Base-by-base conservation (phyloP, 495 filamentous ascomycete genomes). In the Tetracladium marchalianum region DNA sequence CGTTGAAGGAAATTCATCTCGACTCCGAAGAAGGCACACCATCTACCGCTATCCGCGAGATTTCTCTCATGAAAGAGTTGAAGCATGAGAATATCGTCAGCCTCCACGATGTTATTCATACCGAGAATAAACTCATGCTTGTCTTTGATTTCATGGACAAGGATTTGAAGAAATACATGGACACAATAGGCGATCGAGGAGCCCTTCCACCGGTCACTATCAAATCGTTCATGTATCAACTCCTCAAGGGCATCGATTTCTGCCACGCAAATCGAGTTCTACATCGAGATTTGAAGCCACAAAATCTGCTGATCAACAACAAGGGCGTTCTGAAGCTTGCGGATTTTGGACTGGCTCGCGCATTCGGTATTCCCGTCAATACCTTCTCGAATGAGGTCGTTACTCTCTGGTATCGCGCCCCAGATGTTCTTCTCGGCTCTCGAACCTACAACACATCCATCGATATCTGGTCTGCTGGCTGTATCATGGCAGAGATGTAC, bases 161-260 rank as follows among this genome's bases (percentile, higher is more conserved):
- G 55, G 92, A 99, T 58, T 70, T 99, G n/a, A 99, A 99, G 74
- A 92, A 90, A 62, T 97, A 95, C 67, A 99, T 99, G 92, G 92
- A 99, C 56, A 81, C 80, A 13, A 77, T 85, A 22, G 84, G 85
- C 53, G 82, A 90, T 37, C 75, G 86, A 44, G 89, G 90, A 24
- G 82, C 84, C 17, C 68, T 97, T 35, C 84, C 90, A 60, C 84
- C 86, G 27, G 65, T 72, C 34, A 88, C 85, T 34, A 93, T 97
- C 72, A 97, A 95, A 66, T 90, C 85, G 18, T 97, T 95, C 75
- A 95, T 95, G 88, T 84, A 87, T 67, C 90, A 97, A 63, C 78
- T 97, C 12, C 75, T 97, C 34, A 80, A 85, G 57, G 90, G 90
- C 32, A 95, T 95, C 59, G 90, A 88, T 32, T 97, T 97, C 61